These are phyloP conservation scores for Waitea zeae DNA, from an alignment of 1,284 basidiomycete species.

Conservation along the genomic window DNA sequence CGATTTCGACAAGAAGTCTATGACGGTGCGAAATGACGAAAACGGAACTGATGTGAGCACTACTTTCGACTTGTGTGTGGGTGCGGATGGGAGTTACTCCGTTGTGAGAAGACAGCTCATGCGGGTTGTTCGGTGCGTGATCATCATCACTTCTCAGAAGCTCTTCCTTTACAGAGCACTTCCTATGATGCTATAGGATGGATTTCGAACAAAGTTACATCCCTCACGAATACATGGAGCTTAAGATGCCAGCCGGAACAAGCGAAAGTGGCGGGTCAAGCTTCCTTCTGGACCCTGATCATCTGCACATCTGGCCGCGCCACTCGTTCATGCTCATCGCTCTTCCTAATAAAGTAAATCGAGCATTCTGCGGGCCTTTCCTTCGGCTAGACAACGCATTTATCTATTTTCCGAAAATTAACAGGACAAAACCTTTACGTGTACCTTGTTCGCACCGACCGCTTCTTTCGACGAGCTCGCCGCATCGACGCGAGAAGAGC, in stretches of 20 bases:
- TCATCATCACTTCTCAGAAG: constrained; percentile 4
- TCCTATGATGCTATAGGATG: constrained; percentile 72
- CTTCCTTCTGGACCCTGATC: constrained; percentile 83
- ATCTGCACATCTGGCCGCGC: constrained; percentile 98
- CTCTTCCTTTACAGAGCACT: background rate
- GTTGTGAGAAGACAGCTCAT: constrained; percentile 78
- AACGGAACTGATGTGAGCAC: constrained; percentile 26
- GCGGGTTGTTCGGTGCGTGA: constrained; percentile 70
- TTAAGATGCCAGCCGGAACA: constrained; percentile 79
- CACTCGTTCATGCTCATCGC: constrained; percentile 99
- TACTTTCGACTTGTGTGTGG: constrained; percentile 72
- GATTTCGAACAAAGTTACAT: constrained; percentile 91
- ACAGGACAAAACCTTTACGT: constrained; percentile 76
- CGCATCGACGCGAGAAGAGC: constrained; percentile 33
- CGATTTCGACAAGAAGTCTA: constrained; percentile 54
- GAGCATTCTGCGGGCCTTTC: constrained; percentile 7
- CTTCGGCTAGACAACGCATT: background rate
- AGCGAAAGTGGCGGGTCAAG: constrained; percentile 38
- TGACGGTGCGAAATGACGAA: constrained; percentile 28
- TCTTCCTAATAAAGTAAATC: constrained; percentile 77
- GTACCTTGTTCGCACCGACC: constrained; percentile 86
- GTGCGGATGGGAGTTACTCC: constrained; percentile 82
- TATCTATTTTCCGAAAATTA: constrained; percentile 3
- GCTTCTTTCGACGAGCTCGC: constrained; percentile 55
- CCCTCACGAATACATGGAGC: constrained; percentile 89